Percentiles rank a stretch among this genome's conserved stretches.
Conservation (phyloP, 177 flowering plant genomes). For the Vitis hybrid region DNA sequence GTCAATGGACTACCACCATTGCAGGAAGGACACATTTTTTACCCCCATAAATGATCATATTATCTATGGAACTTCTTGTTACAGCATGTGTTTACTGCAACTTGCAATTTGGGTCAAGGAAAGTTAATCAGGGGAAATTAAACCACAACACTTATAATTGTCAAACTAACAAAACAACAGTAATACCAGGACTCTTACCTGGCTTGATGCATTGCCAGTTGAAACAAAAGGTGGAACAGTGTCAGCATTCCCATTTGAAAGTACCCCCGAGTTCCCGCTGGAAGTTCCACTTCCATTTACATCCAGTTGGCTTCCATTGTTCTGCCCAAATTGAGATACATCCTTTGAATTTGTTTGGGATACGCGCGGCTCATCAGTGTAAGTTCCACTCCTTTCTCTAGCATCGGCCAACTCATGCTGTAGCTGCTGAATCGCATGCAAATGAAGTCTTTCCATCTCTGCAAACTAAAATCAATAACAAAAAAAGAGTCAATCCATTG, state of each 20-base stretch:
- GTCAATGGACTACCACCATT: no score
- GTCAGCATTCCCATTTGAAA: constrained; percentile 54
- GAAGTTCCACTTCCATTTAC: constrained; percentile 39
- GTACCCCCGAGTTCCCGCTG: constrained; percentile 34
- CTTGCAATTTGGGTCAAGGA: neutral
- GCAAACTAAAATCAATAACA: constrained; percentile 54
- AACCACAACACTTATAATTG: neutral
- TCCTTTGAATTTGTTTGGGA: constrained; percentile 46
- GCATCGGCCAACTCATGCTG: constrained; percentile 81
- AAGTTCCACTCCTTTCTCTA: constrained; percentile 64
- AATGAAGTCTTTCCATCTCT: constrained; percentile 90
- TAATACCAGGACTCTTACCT: constrained; percentile 37
- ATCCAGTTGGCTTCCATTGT: constrained; percentile 51
- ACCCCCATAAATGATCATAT: neutral
- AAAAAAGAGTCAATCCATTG: constrained; percentile 13
- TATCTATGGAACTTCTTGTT: neutral
- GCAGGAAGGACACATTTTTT: neutral
- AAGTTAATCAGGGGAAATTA: neutral
- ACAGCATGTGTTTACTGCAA: neutral
- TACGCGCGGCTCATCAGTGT: constrained; percentile 46
- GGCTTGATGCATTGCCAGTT: constrained; percentile 40
- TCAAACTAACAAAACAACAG: neutral
- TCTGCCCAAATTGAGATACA: constrained; percentile 48
- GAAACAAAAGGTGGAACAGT: constrained; percentile 46
- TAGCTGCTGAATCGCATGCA: constrained; percentile 79